A percentile compares a stretch with the other conserved stretches of the same genome.
These are phyloP conservation scores for Cryphonectria nitschkei DNA, from an alignment of 2,329 filamentous ascomycete species.

Conservation along the genomic window DNA sequence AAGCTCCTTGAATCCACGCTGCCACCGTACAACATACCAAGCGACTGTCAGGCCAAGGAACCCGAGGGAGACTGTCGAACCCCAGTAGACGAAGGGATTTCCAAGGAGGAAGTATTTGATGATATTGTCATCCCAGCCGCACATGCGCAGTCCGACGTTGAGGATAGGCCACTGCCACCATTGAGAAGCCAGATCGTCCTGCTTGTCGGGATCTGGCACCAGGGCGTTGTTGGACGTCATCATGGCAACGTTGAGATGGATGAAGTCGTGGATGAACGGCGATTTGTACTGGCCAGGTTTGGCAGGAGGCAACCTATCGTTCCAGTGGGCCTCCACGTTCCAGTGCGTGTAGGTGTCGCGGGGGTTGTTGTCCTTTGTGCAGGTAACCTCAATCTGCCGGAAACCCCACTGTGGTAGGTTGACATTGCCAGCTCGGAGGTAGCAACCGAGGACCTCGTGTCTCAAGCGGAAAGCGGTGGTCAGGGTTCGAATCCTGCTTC, in stretches of 20 bases:
- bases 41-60: conserved; percentile 71
- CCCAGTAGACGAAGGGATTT: conserved; percentile 97
- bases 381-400: conserved; percentile 98
- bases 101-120: conserved; percentile 99
- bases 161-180: conserved; percentile 99
- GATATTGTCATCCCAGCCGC: conserved; percentile 92
- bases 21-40: conserved; percentile 94
- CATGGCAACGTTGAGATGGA: conserved; percentile 98
- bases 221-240: conserved; percentile 99
- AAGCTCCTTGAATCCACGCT: conserved; percentile 88
- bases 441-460: conserved; percentile 83
- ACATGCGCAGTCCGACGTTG: conserved; percentile 96
- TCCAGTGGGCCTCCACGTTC: conserved; percentile 96
- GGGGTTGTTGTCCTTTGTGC: conserved; percentile 89
- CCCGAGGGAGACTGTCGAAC: conserved; percentile 77
- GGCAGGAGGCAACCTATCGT: conserved; percentile 86
- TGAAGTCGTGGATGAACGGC: conserved; percentile 95
- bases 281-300: conserved; percentile 94
- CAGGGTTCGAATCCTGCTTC: conserved; percentile 83
- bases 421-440: conserved; percentile 90
- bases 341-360: conserved; percentile 95
- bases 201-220: conserved; percentile 97
- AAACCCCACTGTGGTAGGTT: conserved; percentile 99
- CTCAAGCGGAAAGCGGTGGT: conserved; percentile 91
- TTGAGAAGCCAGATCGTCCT: conserved; percentile 93